Percentiles rank a stretch among this genome's conserved stretches.
These are phyloP conservation scores for Wilcoxina mikolae DNA, from an alignment of 495 filamentous ascomycete species.

Conservation along the genomic window DNA sequence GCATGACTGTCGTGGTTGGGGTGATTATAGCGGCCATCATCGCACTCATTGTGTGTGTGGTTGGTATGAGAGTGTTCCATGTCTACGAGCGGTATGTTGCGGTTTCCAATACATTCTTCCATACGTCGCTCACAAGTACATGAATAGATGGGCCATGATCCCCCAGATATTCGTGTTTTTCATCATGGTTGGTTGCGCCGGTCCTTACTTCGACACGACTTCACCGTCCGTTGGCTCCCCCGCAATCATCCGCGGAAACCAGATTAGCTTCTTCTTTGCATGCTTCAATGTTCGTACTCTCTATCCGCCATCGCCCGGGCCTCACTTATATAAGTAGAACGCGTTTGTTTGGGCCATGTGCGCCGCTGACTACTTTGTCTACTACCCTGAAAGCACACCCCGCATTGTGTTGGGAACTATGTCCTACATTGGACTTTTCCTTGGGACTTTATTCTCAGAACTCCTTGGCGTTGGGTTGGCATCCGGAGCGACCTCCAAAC, in stretches of 20 bases:
- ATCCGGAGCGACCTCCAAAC: constrained; percentile 40
- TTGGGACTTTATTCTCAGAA: constrained; percentile 43
- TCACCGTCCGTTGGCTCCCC: constrained; percentile 30
- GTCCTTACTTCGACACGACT: constrained; percentile 45
- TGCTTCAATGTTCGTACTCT: constrained; percentile 34
- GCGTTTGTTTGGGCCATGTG: constrained; percentile 11
- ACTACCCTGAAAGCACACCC: constrained; percentile 36
- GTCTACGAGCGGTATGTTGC: constrained; percentile 47
- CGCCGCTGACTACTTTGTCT: constrained; percentile 44
- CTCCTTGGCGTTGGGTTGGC: constrained; percentile 60
- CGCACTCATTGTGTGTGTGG: constrained; percentile 52
- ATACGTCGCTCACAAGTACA: neutral
- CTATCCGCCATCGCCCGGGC: neutral
- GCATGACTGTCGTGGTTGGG: constrained; percentile 52
- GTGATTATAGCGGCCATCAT: constrained; percentile 56
- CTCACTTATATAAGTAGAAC: neutral
- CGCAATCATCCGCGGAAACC: neutral
- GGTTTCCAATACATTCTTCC: neutral
- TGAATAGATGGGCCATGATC: constrained; percentile 47
- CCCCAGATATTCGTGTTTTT: constrained; percentile 51
- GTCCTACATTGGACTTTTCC: constrained; percentile 16
- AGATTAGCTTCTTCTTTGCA: constrained; percentile 44
- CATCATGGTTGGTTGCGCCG: constrained; percentile 53
- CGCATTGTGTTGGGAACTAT: constrained; percentile 31
- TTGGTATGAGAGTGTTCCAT: constrained; percentile 59